Conservation (phyloP, 306 rosid genomes). For the Casuarina glauca region DNA sequence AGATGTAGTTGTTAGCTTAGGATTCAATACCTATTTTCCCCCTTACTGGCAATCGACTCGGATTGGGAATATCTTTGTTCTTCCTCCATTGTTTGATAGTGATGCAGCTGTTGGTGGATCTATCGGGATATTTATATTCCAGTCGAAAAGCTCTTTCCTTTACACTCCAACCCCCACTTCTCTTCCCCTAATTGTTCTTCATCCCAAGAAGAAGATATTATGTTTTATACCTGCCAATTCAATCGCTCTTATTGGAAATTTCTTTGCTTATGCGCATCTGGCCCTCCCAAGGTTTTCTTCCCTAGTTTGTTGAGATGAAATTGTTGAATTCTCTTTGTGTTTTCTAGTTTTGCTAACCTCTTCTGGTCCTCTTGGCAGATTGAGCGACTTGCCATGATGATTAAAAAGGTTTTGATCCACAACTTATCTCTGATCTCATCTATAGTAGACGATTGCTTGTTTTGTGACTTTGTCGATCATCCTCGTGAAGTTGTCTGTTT, state of each 20-base stretch:
- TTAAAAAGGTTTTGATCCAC: constrained; percentile 60
- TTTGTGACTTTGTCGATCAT: constrained; percentile 17
- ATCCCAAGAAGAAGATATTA: neutral
- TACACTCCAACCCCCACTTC: neutral
- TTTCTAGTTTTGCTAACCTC: constrained; percentile 26
- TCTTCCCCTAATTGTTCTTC: neutral
- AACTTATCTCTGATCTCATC: constrained; percentile 28
- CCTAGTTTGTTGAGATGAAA: neutral
- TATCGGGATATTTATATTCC: neutral
- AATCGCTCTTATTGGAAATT: neutral
- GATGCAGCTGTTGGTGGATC: neutral
- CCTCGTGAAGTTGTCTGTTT: constrained; percentile 28
- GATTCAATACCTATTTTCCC: neutral
- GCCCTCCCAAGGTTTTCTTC: neutral
- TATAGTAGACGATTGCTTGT: constrained; percentile 14
- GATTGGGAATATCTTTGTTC: neutral
- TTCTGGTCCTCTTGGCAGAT: constrained; percentile 48
- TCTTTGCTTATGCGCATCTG: neutral
- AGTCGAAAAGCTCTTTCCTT: neutral
- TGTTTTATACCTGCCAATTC: neutral
- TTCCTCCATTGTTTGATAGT: neutral
- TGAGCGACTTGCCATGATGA: constrained; percentile 64
- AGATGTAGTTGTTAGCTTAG: neutral
- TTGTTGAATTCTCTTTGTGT: neutral
- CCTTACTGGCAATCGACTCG: neutral